Conservation (phyloP, 2,329 filamentous ascomycete species). For the Cladobotryum protrusum region DNA sequence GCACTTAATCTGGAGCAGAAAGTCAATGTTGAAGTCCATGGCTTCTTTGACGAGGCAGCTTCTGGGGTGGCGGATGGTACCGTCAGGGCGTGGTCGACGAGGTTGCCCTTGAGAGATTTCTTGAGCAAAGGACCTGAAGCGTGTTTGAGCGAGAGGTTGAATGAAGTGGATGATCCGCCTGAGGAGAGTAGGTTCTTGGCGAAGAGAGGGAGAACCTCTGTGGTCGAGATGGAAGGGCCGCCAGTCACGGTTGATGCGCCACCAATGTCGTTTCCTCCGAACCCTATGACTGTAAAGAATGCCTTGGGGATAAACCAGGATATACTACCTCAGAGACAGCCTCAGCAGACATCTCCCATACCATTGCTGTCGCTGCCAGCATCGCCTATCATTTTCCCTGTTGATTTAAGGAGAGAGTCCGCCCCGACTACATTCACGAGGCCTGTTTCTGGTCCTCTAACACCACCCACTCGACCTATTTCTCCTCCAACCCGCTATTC, state of each 20-base stretch:
- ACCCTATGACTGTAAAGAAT: conserved; percentile 20
- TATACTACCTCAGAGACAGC: background rate
- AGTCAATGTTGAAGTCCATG: conserved; percentile 50
- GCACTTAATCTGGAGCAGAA: conserved; percentile 44
- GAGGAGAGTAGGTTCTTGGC: conserved; percentile 26
- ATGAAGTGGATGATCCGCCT: conserved; percentile 28
- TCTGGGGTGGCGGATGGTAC: conserved; percentile 17
- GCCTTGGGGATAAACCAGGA: conserved; percentile 27
- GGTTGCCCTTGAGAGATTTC: conserved; percentile 48
- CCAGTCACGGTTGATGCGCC: background rate
- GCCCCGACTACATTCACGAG: conserved; percentile 15
- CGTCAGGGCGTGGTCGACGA: conserved; percentile 46
- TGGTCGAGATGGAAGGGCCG: conserved; percentile 15
- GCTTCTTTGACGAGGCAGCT: conserved; percentile 46
- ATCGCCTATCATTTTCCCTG: conserved; percentile 27
- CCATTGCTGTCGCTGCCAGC: conserved; percentile 17
- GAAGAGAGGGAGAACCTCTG: conserved; percentile 21
- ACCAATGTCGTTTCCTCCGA: conserved; percentile 8
- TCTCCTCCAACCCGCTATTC: conserved; percentile 25
- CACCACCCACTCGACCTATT: conserved; percentile 21
- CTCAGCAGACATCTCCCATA: background rate
- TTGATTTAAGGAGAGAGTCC: conserved; percentile 24
- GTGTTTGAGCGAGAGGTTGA: conserved; percentile 49
- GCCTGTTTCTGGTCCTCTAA: conserved; percentile 12
- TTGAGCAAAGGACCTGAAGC: conserved; percentile 48